phyloP scores from a whole-genome alignment of 2,329 filamentous ascomycete species.

The Monosporascus ibericus region DNA sequence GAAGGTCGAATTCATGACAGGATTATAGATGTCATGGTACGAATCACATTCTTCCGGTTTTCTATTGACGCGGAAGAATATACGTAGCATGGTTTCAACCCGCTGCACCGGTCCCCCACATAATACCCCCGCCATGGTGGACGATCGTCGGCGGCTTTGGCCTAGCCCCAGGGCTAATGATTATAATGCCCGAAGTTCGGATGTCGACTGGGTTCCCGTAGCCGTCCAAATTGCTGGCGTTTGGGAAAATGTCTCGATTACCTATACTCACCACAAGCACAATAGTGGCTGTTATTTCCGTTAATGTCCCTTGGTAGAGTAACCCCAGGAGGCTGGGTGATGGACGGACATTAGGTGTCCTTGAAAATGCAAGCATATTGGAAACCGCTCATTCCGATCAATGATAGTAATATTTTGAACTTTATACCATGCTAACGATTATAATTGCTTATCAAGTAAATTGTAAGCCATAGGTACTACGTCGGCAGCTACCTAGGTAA shows the following conservation, averaged over 20 bases:
- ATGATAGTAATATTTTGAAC: no score
- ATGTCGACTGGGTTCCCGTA: background rate
- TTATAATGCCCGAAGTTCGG: background rate
- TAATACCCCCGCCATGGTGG: background rate
- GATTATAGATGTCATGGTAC: background rate
- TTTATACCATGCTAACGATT: no score
- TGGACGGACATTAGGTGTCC: no score
- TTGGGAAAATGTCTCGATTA: background rate
- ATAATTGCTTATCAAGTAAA: no score
- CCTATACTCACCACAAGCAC: no score
- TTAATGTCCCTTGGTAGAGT: no score
- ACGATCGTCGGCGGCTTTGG: background rate
- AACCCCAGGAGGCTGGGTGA: no score
- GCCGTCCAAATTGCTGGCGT: background rate
- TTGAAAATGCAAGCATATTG: no score
- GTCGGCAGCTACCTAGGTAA: no score
- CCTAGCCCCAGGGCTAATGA: background rate
- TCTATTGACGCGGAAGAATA: background rate
- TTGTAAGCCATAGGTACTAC: no score
- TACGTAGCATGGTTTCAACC: background rate
- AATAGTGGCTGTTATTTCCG: no score
- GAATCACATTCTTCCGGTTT: background rate
- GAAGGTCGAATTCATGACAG: background rate
- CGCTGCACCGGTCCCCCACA: background rate
- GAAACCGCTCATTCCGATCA: no score